Evolutionary conservation across 768 basidiomycete species (phyloP).

Genomic region (Pisolithus microcarpus): DNA sequence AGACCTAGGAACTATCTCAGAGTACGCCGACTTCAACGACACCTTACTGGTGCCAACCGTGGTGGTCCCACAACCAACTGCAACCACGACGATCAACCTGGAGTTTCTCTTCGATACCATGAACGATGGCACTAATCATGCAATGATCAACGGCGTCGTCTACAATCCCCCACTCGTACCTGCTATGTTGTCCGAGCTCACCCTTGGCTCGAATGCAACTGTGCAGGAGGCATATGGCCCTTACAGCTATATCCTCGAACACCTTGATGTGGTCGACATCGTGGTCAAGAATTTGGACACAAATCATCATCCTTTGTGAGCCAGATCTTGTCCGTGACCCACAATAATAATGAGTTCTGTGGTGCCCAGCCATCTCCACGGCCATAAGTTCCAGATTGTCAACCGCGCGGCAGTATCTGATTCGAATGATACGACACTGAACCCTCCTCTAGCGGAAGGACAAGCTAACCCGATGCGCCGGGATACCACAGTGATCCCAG

Average conservation of each 20-base stretch:
- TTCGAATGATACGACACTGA: slow-evolving; percentile 65
- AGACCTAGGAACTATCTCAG: slow-evolving; percentile 45
- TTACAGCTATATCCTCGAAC: slow-evolving; percentile 65
- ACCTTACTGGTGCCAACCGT: slow-evolving; percentile 58
- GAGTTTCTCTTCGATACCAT: slow-evolving; percentile 78
- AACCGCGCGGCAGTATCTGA: slow-evolving; percentile 63
- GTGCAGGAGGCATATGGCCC: slow-evolving; percentile 70
- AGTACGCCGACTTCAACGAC: slow-evolving; percentile 62
- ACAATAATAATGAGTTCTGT: neutral
- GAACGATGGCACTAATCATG: slow-evolving; percentile 78
- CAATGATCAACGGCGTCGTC: slow-evolving; percentile 65
- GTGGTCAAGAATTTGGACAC: slow-evolving; percentile 65
- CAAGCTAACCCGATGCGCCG: slow-evolving; percentile 87
- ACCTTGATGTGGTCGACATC: slow-evolving; percentile 71
- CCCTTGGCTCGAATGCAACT: slow-evolving; percentile 69
- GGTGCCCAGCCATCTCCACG: slow-evolving; percentile 75
- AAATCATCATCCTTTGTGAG: slow-evolving; percentile 82
- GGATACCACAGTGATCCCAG: slow-evolving; percentile 78
- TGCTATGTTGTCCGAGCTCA: slow-evolving; percentile 66
- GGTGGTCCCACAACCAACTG: slow-evolving; percentile 40
- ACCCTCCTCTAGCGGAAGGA: slow-evolving; percentile 72
- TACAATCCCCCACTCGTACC: slow-evolving; percentile 70
- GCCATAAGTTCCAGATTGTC: slow-evolving; percentile 81
- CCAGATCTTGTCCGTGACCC: slow-evolving; percentile 4
- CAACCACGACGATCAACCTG: slow-evolving; percentile 58